phyloP scores from a whole-genome alignment of 208 protist species.

The Sergeia podlipaevii region DNA sequence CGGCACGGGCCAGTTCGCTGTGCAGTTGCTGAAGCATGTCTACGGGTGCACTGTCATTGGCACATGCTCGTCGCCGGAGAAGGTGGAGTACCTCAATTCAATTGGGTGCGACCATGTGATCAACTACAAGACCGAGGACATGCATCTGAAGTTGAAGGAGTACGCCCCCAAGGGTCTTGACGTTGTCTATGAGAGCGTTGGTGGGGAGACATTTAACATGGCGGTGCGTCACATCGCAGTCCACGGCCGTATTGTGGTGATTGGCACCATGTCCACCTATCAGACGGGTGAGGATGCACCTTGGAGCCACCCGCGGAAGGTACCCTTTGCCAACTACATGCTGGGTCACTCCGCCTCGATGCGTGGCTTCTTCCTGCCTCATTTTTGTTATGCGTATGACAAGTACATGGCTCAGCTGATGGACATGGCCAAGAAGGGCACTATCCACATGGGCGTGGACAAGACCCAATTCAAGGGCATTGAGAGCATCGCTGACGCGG shows the following conservation, averaged over 20 bases:
- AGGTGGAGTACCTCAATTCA: slow-evolving; percentile 66
- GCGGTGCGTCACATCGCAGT: slow-evolving; percentile 58
- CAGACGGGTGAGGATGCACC: slow-evolving; percentile 12
- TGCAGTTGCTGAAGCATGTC: slow-evolving; percentile 85
- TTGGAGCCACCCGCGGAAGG: slow-evolving; percentile 7
- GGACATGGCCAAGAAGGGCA: slow-evolving; percentile 16
- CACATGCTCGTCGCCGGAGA: slow-evolving; percentile 68
- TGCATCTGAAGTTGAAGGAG: slow-evolving; percentile 35
- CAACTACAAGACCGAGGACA: slow-evolving; percentile 73
- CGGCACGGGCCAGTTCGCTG: slow-evolving; percentile 82
- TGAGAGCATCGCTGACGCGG: slow-evolving; percentile 46
- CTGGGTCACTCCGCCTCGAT: slow-evolving; percentile 48
- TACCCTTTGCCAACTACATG: slow-evolving; percentile 62
- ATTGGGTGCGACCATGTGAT: slow-evolving; percentile 83
- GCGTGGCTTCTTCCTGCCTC: slow-evolving; percentile 48
- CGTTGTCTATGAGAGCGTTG: slow-evolving; percentile 84
- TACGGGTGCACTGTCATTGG: slow-evolving; percentile 85
- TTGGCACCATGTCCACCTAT: slow-evolving; percentile 80
- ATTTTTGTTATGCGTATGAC: slow-evolving; percentile 11
- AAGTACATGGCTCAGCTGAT: slow-evolving; percentile 31
- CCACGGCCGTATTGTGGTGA: slow-evolving; percentile 64
- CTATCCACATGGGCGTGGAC: slow-evolving; percentile 31
- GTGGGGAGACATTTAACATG: slow-evolving; percentile 73
- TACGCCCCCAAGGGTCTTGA: slow-evolving; percentile 74
- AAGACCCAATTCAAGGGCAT: slow-evolving; percentile 46